phyloP scores from a whole-genome alignment of 2,329 filamentous ascomycete species.

The Aureobasidium sp. region DNA sequence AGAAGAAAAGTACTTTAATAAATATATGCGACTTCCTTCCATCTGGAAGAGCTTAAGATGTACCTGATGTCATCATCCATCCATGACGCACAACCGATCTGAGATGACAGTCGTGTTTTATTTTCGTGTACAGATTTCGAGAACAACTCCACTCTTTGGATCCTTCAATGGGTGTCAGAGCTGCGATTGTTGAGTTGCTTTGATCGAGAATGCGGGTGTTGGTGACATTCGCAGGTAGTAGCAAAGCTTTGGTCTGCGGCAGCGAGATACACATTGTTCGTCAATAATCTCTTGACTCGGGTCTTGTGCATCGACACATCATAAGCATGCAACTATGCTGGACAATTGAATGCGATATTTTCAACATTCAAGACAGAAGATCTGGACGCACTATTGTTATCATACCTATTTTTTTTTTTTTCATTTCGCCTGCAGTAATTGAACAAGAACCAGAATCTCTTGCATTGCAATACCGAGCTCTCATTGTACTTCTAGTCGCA shows the following conservation, averaged over 20 bases:
- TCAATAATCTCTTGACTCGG: neutral
- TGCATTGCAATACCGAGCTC: too few relatives aligned
- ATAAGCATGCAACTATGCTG: neutral
- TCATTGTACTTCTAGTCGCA: neutral
- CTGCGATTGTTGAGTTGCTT: neutral
- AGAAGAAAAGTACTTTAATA: neutral
- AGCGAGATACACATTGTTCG: neutral
- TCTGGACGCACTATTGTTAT: too few relatives aligned
- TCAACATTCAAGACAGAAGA: neutral
- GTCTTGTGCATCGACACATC: neutral
- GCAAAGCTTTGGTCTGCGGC: neutral
- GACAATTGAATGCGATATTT: neutral
- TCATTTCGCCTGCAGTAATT: too few relatives aligned
- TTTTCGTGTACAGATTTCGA: neutral
- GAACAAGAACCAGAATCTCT: too few relatives aligned
- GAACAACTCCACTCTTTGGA: neutral
- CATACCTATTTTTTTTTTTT: neutral
- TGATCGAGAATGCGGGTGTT: neutral
- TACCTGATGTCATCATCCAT: neutral
- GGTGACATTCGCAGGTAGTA: neutral
- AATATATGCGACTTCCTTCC: neutral
- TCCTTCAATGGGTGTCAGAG: neutral
- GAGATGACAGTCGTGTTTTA: neutral
- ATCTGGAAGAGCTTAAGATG: neutral
- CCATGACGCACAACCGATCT: slow-evolving; percentile 3